Evolutionary conservation across 495 filamentous ascomycete species (phyloP).

Genomic region (Lineolata rhizophorae): DNA sequence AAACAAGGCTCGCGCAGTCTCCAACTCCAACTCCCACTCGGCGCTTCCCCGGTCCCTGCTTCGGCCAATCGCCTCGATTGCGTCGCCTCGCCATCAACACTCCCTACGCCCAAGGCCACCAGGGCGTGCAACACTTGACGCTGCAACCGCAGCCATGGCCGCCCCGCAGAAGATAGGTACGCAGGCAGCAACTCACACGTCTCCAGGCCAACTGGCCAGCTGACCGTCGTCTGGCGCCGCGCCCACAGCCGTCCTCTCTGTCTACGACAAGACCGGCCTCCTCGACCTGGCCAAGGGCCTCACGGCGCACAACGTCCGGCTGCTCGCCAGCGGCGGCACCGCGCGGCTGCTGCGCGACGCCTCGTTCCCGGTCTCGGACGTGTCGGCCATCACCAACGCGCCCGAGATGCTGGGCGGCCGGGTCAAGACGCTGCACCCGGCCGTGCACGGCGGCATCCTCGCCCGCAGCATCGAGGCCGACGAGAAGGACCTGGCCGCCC

Average conservation of each 20-base stretch:
- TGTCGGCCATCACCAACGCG: slow-evolving; percentile 93
- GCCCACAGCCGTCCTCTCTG: slow-evolving; percentile 88
- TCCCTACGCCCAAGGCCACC: not conserved
- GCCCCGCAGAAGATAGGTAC: not conserved
- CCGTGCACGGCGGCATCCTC: slow-evolving; percentile 73
- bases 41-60: too few species aligned
- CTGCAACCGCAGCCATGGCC: not conserved
- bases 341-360: slow-evolving; percentile 88
- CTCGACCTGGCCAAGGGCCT: slow-evolving; percentile 91
- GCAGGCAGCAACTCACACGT: not conserved
- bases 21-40: too few species aligned
- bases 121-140: not conserved
- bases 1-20: too few species aligned
- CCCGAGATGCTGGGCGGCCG: slow-evolving; percentile 92
- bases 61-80: not conserved
- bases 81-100: not conserved
- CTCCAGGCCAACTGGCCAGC: too few species aligned
- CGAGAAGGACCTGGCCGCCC: slow-evolving; percentile 86
- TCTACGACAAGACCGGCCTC: slow-evolving; percentile 96
- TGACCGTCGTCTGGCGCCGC: too few species aligned
- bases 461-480: slow-evolving; percentile 81
- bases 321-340: slow-evolving; percentile 86
- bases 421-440: slow-evolving; percentile 93
- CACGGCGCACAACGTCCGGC: slow-evolving; percentile 69
- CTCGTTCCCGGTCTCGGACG: slow-evolving; percentile 86